Base-by-base conservation (phyloP, 768 basidiomycete genomes). In the Mycena vitilis region DNA sequence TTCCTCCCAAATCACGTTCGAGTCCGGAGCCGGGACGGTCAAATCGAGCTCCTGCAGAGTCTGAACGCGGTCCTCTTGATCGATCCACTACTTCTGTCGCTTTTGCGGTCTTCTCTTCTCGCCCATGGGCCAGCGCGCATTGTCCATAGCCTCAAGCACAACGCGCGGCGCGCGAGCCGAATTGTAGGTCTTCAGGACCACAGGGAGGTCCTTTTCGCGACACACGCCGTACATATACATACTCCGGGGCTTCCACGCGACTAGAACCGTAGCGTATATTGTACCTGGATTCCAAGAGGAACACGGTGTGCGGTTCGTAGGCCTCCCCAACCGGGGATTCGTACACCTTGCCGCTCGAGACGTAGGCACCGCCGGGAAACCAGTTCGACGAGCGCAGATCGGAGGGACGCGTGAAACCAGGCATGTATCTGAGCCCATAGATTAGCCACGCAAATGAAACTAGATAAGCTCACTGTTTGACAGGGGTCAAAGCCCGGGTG, bases 221-320 rank as follows among this genome's bases (percentile, higher is more conserved):
- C 82, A 83, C 1, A 81, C 73, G 16, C 79, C 81, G 47, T 80
- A 76, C 49, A 79, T 65, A 49, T 78, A n/a, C n/a, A n/a, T n/a
- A 75, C 20, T 80, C 79, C 10, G 73, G 65, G 51, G 74, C 40
- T 22, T 78, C 78, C 13, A 73, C 69, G 11, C 80, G 76, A 0
- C 81, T 80, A 30, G 77, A 63, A 8, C 75, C 75, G 63, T 73
- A 75, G 23, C 72, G 59, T 18, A 78, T 65, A 13, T 71, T 71
- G 71, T 81, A 79, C 40, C 81, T 78, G 6, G 78, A 76, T 40
- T 81, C 78, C 61, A 82, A 73, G 20, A 84, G 63, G 72, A 77
- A 83, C 22, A 83, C 81, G 56, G 83, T 83, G 62, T 78, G 78
- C 8, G 80, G 71, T 23, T 72, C 74, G 70, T 85, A 87, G 23